Conservation (phyloP, 306 rosid genomes). For the Begonia peltatifolia region DNA sequence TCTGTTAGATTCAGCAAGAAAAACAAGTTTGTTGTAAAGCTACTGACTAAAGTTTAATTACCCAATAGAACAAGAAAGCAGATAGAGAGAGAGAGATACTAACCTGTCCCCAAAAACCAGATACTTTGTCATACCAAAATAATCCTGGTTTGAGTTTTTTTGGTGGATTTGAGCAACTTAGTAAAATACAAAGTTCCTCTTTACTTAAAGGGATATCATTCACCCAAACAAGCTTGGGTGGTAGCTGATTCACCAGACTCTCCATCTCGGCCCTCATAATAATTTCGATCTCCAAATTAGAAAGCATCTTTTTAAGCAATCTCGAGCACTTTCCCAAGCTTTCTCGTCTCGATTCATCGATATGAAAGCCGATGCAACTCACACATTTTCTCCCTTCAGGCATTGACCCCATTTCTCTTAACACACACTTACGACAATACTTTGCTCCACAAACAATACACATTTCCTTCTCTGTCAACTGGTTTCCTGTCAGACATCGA, state of each 20-base stretch:
- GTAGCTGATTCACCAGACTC: constrained; percentile 43
- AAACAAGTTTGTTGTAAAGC: constrained; percentile 7
- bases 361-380: constrained; percentile 34
- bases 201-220: constrained; percentile 32
- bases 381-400: constrained; percentile 80
- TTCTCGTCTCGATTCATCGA: constrained; percentile 41
- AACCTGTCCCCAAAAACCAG: constrained; percentile 91
- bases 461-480: constrained; percentile 43
- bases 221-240: constrained; percentile 29
- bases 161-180: constrained; percentile 42
- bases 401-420: constrained; percentile 79
- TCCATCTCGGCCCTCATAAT: constrained; percentile 30
- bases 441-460: constrained; percentile 70
- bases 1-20: constrained; percentile 31
- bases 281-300: constrained; percentile 22
- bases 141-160: constrained; percentile 48
- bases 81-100: constrained; percentile 8
- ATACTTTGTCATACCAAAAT: constrained; percentile 71
- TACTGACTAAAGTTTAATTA: neutral
- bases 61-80: neutral
- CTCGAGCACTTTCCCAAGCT: constrained; percentile 38
- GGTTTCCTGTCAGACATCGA: constrained; percentile 47
- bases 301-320: constrained; percentile 42
- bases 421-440: constrained; percentile 47
- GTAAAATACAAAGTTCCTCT: constrained; percentile 29